A percentile compares a stretch with the other conserved stretches of the same genome.
phyloP scores from a whole-genome alignment of 768 basidiomycete species.

The Cystoderma amianthinum region DNA sequence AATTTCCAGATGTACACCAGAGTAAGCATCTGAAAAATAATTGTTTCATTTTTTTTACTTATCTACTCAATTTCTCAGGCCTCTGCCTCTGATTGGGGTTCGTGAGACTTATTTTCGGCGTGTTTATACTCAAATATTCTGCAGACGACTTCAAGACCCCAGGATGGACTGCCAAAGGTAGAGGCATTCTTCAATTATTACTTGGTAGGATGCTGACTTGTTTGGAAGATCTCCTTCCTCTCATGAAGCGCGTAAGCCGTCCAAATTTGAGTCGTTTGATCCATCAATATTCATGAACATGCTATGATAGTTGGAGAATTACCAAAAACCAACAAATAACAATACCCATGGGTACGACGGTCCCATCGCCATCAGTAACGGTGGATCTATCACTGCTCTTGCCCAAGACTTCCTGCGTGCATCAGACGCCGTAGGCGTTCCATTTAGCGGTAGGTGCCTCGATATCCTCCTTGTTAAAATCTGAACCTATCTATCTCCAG shows the following conservation, averaged over 20 bases:
- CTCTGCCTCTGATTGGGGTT: slow-evolving; percentile 67
- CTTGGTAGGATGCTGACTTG: slow-evolving; percentile 1
- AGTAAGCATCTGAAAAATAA: too few species aligned
- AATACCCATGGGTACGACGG: slow-evolving; percentile 65
- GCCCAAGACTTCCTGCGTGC: slow-evolving; percentile 69
- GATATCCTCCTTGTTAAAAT: not conserved
- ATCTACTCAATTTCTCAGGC: too few species aligned
- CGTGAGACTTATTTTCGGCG: slow-evolving; percentile 7
- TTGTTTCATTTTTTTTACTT: too few species aligned
- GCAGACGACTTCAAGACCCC: slow-evolving; percentile 68
- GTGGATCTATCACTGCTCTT: slow-evolving; percentile 54
- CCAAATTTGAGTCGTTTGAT: too few species aligned
- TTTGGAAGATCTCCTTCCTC: slow-evolving; percentile 53
- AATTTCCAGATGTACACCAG: slow-evolving; percentile 77
- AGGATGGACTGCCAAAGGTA: slow-evolving; percentile 63
- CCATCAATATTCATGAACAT: too few species aligned
- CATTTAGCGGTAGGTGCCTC: slow-evolving; percentile 48
- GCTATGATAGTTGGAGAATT: slow-evolving; percentile 68
- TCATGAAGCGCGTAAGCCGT: slow-evolving; percentile 55
- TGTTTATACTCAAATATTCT: slow-evolving; percentile 9
- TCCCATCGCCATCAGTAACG: slow-evolving; percentile 69
- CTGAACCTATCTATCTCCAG: slow-evolving; percentile 18
- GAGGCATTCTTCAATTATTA: slow-evolving; percentile 1
- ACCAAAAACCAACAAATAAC: slow-evolving; percentile 67
- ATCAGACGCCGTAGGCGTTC: slow-evolving; percentile 51